Percentiles rank a stretch among this genome's conserved stretches.
Conservation (phyloP, 2,329 filamentous ascomycete genomes). For the Colletotrichum coccodes region DNA sequence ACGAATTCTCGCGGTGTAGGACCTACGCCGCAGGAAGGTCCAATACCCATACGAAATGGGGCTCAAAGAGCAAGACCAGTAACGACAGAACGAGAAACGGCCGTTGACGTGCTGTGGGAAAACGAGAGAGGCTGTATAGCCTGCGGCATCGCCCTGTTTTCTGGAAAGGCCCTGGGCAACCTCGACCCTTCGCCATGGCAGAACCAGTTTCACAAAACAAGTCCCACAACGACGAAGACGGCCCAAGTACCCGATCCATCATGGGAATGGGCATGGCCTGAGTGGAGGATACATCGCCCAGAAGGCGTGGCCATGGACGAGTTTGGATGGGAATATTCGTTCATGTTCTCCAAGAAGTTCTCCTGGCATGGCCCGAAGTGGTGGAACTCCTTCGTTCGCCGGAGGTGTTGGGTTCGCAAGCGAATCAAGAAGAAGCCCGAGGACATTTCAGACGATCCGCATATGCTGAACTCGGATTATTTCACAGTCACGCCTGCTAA, state of each 20-base stretch:
- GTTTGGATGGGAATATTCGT: constrained; percentile 96
- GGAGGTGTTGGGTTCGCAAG: constrained; percentile 88
- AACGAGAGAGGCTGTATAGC: constrained; percentile 93
- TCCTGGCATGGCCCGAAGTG: constrained; percentile 91
- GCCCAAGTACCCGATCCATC: constrained; percentile 94
- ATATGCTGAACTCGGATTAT: constrained; percentile 80
- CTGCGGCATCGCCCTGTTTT: constrained; percentile 92
- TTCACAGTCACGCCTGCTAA: constrained; percentile 76
- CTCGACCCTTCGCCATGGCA: constrained; percentile 91
- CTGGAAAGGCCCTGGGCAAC: constrained; percentile 82
- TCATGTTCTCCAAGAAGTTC: constrained; percentile 80
- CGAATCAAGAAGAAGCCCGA: constrained; percentile 70
- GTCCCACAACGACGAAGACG: constrained; percentile 77
- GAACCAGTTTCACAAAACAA: constrained; percentile 71
- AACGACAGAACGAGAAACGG: constrained; percentile 56
- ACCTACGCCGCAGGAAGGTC: constrained; percentile 23
- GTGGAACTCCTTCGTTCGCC: constrained; percentile 95
- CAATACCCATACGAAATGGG: background rate
- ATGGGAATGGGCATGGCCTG: constrained; percentile 87
- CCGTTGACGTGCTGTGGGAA: constrained; percentile 91
- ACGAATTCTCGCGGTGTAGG: background rate
- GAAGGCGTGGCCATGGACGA: constrained; percentile 77
- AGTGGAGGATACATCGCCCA: constrained; percentile 76
- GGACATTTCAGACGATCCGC: constrained; percentile 62
- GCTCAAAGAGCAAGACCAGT: constrained; percentile 5